A percentile compares a stretch with the other conserved stretches of the same genome.
These are phyloP conservation scores for Colletotrichum melonis DNA, from an alignment of 2,329 filamentous ascomycete species.

Conservation along the genomic window DNA sequence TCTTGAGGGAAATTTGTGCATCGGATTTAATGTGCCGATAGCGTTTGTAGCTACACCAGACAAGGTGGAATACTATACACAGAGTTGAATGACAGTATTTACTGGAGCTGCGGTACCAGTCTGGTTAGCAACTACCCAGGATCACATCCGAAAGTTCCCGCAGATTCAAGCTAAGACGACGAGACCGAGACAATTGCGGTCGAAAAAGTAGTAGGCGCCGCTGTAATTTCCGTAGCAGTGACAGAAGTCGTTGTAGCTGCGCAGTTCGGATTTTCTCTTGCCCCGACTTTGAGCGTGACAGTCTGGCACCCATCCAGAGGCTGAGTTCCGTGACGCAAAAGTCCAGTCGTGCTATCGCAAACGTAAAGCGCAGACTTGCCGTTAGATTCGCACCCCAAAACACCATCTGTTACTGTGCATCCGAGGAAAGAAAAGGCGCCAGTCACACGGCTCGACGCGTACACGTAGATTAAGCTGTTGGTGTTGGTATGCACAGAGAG, in stretches of 20 bases:
- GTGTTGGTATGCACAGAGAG: slow-evolving; percentile 33
- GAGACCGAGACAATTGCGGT: not conserved
- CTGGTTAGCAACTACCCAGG: too few relatives aligned
- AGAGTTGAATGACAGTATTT: too few relatives aligned
- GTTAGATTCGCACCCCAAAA: not conserved
- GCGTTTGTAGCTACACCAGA: too few relatives aligned
- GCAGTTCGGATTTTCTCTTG: not conserved
- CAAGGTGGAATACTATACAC: too few relatives aligned
- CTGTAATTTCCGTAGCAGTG: not conserved
- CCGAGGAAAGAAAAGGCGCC: not conserved
- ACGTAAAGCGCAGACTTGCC: not conserved
- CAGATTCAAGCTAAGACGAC: too few relatives aligned
- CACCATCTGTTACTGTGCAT: not conserved
- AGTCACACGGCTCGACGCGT: not conserved
- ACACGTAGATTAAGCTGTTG: slow-evolving; percentile 38
- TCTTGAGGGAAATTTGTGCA: too few relatives aligned
- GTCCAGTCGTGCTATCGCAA: not conserved
- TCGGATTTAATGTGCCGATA: too few relatives aligned
- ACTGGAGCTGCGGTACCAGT: too few relatives aligned
- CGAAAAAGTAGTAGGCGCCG: not conserved
- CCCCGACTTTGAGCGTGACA: not conserved
- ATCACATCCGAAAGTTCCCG: too few relatives aligned
- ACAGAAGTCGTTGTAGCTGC: not conserved
- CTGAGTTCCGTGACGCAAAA: not conserved
- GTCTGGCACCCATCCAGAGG: not conserved